These are phyloP conservation scores for Ophiostoma piceae DNA, from an alignment of 2,329 filamentous ascomycete genomes.

Conservation along the genomic window DNA sequence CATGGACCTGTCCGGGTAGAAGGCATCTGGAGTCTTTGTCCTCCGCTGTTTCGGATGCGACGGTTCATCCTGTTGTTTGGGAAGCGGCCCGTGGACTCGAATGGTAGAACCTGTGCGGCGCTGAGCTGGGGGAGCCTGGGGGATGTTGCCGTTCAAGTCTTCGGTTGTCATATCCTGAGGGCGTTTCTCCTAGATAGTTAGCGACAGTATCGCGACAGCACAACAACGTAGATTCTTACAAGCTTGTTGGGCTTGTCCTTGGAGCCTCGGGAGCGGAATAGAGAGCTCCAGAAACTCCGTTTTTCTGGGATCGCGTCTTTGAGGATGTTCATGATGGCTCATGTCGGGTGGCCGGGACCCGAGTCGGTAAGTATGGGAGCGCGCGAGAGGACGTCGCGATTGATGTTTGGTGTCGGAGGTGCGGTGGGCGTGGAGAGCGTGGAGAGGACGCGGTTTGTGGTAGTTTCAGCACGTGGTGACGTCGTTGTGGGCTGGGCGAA, in stretches of 20 bases:
- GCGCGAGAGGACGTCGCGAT: neutral
- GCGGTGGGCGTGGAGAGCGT: neutral
- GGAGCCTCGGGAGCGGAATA: conserved; percentile 47
- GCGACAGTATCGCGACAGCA: neutral
- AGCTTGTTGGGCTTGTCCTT: conserved; percentile 34
- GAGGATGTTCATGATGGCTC: conserved; percentile 24
- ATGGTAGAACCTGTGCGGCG: neutral
- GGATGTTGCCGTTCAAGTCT: neutral
- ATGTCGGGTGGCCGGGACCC: conserved; percentile 16
- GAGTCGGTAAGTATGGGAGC: neutral
- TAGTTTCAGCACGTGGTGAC: conserved; percentile 7
- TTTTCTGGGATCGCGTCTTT: conserved; percentile 43
- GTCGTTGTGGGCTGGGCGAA: conserved; percentile 12
- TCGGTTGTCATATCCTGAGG: conserved; percentile 30
- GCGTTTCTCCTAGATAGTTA: conserved; percentile 33
- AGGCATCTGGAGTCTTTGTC: neutral
- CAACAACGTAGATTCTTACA: conserved; percentile 30
- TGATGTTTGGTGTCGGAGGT: neutral
- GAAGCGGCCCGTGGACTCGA: conserved; percentile 18
- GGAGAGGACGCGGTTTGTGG: conserved; percentile 4
- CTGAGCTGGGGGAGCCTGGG: neutral
- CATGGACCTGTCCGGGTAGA: conserved; percentile 18
- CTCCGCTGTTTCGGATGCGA: conserved; percentile 8
- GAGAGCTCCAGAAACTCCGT: conserved; percentile 43
- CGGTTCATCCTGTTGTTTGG: neutral